Evolutionary conservation across 1,284 basidiomycete genomes (phyloP).

Genomic region (Coniophora puteana): DNA sequence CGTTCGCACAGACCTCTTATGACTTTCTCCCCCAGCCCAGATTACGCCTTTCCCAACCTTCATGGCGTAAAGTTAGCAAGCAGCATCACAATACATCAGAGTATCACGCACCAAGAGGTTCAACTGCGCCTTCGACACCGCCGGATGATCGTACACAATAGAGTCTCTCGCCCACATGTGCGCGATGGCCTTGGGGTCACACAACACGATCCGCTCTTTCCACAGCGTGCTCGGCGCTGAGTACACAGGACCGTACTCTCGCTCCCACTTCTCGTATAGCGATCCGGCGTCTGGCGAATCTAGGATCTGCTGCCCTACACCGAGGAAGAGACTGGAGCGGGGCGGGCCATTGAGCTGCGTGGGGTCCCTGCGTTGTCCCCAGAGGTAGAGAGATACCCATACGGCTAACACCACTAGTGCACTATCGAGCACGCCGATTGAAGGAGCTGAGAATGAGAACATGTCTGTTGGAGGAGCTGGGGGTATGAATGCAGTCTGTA

Average conservation of each 20-base stretch:
- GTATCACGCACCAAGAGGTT: conserved; percentile 16
- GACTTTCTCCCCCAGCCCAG: not conserved
- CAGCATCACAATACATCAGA: not conserved
- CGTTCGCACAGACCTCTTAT: not conserved
- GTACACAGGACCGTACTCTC: conserved; percentile 43
- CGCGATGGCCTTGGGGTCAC: conserved; percentile 47
- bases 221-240: conserved; percentile 38
- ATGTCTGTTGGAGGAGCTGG: too few relatives aligned
- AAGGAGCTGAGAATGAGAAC: too few relatives aligned
- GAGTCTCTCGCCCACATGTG: conserved; percentile 50
- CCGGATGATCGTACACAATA: conserved; percentile 18
- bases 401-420: too few relatives aligned
- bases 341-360: conserved; percentile 22
- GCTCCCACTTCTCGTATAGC: conserved; percentile 26
- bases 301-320: conserved; percentile 10
- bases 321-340: conserved; percentile 17
- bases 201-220: conserved; percentile 35
- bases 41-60: not conserved
- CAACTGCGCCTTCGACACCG: not conserved
- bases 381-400: too few relatives aligned
- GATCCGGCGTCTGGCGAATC: conserved; percentile 11
- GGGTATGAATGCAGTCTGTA: too few relatives aligned
- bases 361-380: conserved; percentile 2
- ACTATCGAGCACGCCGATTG: too few relatives aligned
- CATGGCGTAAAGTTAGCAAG: not conserved